phyloP scores from a whole-genome alignment of 2,329 filamentous ascomycete species.

The Ophiostoma sp. region DNA sequence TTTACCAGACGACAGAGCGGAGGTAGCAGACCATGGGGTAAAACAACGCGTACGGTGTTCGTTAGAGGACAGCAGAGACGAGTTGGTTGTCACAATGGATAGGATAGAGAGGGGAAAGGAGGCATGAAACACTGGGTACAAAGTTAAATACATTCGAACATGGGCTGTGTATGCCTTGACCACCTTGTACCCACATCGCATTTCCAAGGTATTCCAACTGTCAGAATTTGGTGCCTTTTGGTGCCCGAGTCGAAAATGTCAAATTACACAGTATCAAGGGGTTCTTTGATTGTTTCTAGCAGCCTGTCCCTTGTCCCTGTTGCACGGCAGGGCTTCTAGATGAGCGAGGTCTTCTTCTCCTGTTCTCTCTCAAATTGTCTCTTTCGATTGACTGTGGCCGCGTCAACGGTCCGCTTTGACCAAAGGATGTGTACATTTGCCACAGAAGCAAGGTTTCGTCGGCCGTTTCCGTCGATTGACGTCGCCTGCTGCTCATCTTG shows the following conservation, averaged over 20 bases:
- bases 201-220: neutral
- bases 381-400: neutral
- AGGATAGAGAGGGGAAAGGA: neutral
- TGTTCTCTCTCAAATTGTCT: too few relatives aligned
- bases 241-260: neutral
- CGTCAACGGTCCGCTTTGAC: neutral
- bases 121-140: constrained; percentile 15
- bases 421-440: neutral
- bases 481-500: neutral
- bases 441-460: neutral
- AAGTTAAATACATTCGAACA: neutral
- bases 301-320: constrained; percentile 9
- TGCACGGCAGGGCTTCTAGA: neutral
- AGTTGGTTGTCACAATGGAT: neutral
- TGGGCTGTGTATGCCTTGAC: neutral
- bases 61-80: neutral
- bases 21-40: neutral
- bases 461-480: constrained; percentile 9
- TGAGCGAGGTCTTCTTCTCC: neutral
- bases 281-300: neutral
- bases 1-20: constrained; percentile 56
- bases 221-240: neutral
- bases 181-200: neutral
- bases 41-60: constrained; percentile 3
- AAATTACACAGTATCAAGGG: constrained; percentile 12